phyloP scores from a whole-genome alignment of 306 rosid genomes.

The Cucumis hystrix region DNA sequence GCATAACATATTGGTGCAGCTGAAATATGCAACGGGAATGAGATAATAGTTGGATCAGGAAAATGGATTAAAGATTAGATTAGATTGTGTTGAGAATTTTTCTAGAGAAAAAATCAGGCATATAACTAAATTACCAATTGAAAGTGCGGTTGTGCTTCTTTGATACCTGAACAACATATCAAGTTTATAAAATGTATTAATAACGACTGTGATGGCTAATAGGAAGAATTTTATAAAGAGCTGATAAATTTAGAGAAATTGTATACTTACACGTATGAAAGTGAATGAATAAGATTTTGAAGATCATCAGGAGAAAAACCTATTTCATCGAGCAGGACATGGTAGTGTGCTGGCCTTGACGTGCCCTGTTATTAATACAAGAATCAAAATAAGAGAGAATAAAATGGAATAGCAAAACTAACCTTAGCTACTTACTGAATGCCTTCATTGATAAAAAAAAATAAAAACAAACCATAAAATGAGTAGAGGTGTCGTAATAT shows the following conservation, averaged over 20 bases:
- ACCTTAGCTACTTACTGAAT: background rate
- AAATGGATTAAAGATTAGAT: background rate
- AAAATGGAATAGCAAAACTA: background rate
- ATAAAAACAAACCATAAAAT: background rate
- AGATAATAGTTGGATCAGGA: slow-evolving; percentile 6
- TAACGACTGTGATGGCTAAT: background rate
- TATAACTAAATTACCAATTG: slow-evolving; percentile 40
- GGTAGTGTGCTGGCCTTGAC: slow-evolving; percentile 78
- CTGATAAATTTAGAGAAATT: background rate
- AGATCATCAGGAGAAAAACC: slow-evolving; percentile 76
- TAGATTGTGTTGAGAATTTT: background rate
- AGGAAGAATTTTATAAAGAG: background rate
- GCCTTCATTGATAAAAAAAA: background rate
- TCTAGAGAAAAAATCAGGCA: background rate
- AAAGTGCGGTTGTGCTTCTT: slow-evolving; percentile 68
- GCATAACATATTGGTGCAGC: slow-evolving; percentile 84
- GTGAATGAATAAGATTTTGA: slow-evolving; percentile 62
- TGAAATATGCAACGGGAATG: slow-evolving; percentile 13
- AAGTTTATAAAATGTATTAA: background rate
- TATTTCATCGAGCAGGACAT: slow-evolving; percentile 77
- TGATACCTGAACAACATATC: slow-evolving; percentile 48
- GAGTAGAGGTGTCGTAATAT: background rate
- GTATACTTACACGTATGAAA: slow-evolving; percentile 68
- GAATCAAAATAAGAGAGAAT: background rate
- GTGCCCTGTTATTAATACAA: slow-evolving; percentile 49